Evolutionary conservation across 371 early-diverging fungal genomes (phyloP), one percentile per base, ranked within the genome.

Genomic region (Catenaria anguillulae): DNA sequence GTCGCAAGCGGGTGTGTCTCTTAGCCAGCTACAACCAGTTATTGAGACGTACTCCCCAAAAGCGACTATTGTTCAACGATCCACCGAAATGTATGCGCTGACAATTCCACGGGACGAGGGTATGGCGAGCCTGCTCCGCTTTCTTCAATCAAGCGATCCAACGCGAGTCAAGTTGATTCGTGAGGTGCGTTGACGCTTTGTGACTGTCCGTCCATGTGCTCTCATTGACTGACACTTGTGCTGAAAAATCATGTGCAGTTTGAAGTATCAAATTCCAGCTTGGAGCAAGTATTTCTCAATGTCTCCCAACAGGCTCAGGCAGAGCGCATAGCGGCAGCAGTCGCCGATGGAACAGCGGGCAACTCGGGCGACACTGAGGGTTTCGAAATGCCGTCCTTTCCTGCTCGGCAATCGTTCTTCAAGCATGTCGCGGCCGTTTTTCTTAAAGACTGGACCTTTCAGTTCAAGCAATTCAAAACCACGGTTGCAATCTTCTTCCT

Each of bases 231-330:
- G n/a, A n/a, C n/a, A n/a, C n/a, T n/a, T n/a, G n/a, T n/a, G n/a
- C n/a, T n/a, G n/a, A n/a, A n/a, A n/a, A n/a, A n/a, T n/a, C n/a
- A n/a, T n/a, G n/a, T n/a, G 21, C 29, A 56, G 56, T 56, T 15
- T 8, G 8, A 37, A 1, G 56, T 56, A 36, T n/a, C 17, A 24
- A 56, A 56, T 10, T 23, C 35, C 23, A 29, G 29, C 21, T 36
- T 56, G 5, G 56, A 56, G 37, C 21, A 56, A 19, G 56, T 56
- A 23, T 56, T 56, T 23, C 23, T 56, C 23, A 56, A 56, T 21
- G 35, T 56, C 37, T 19, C 35, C 8, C 8, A 37, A 4, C 4
- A 37, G 8, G 37, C 37, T 13, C 4, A 37, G 37, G 4, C 37
- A 4, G 37, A 37, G 37, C 8, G 13, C 46, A 24, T n/a, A 24